Base-by-base conservation (phyloP, 2,329 filamentous ascomycete species). In the Gyromitra esculenta region DNA sequence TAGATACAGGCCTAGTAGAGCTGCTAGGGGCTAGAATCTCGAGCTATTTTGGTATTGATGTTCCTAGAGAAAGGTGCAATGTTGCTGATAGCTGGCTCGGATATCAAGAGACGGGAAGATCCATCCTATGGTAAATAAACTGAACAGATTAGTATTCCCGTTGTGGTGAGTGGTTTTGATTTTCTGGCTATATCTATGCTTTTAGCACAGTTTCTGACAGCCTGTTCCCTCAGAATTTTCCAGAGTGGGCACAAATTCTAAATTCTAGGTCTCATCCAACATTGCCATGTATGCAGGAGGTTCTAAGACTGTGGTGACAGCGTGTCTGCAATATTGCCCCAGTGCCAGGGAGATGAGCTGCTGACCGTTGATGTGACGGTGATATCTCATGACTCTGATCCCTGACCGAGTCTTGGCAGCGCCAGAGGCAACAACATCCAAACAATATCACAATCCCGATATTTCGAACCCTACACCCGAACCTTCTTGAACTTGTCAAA, bases 371-470 rank as follows among this genome's bases (percentile, higher is more conserved):
- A 31, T 41, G 50, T 3, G 43, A 41, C 18, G 50, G 72, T 75
- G 72, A 75, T 75, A 75, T 69, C 11, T 57, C 72, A 75, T 75
- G 72, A 71, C 11, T 39, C 43, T 39, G 45, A 39, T 7, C 43
- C 39, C 18, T 35, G 48, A 41, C 37, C 39, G 25, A 35, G 72
- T 39, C 72, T 75, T 75, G 72, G 72, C 65, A 37, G 25, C 56
- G 1, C 11, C 18, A 7, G 5, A 50, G 13, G 11, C 41, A 31
- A n/a, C 56, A 50, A 43, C 52, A 52, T 35, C 50, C 25, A 35
- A 11, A 13, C 50, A 37, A 59, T 31, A 31, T 68, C 13, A 41
- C 21, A 37, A 60, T 25, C 9, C 45, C 31, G 31, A 7, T 18
- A 39, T 68, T 35, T 37, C 35, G 43, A 60, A 41, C 57, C 35